Evolutionary conservation across 352 stramenopile genomes (phyloP), one percentile per base, ranked within the genome.

Genomic region (Phytophthora pluvialis): DNA sequence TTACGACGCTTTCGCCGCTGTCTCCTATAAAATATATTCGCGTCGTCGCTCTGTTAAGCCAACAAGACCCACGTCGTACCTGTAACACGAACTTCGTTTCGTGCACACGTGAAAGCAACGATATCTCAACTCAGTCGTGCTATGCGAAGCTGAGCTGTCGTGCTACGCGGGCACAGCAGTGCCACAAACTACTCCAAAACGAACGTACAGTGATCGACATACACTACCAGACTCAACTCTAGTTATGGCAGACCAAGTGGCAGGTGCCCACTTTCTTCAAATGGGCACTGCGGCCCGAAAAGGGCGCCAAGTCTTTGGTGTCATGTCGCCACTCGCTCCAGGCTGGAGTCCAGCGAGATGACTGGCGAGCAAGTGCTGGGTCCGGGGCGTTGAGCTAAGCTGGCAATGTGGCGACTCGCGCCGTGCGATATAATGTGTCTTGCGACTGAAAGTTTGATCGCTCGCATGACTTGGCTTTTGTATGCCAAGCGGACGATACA

Each of bases 241-340:
- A n/a, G n/a, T n/a, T n/a, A n/a, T n/a, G n/a, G n/a, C n/a, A n/a
- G n/a, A n/a, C n/a, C n/a, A n/a, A n/a, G n/a, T n/a, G n/a, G n/a
- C n/a, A n/a, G n/a, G n/a, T n/a, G n/a, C n/a, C 33, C 33, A 39
- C 11, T 39, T 35, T 32, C 12, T 32, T 25, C 15, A 49, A 58
- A 46, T 45, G 49, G 49, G 15, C 16, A 15, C 49, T 28, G 12
- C 15, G 33, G 48, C 18, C 49, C 26, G 8, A n/a, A n/a, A n/a
- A n/a, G n/a, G n/a, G n/a, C n/a, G n/a, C n/a, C n/a, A n/a, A 60
- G 31, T 43, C 29, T 44, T 44, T 60, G 26, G 52, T 25, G 21
- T 18, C 54, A 54, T 62, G 54, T 62, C 54, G 43, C 53, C 18
- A 31, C 42, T 44, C 38, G 38, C 38, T 44, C 28, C 28, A 38